A percentile compares a stretch with the other conserved stretches of the same genome.
Evolutionary conservation across 257 asterid species (phyloP).

Genomic region (Leptodermis oblonga): DNA sequence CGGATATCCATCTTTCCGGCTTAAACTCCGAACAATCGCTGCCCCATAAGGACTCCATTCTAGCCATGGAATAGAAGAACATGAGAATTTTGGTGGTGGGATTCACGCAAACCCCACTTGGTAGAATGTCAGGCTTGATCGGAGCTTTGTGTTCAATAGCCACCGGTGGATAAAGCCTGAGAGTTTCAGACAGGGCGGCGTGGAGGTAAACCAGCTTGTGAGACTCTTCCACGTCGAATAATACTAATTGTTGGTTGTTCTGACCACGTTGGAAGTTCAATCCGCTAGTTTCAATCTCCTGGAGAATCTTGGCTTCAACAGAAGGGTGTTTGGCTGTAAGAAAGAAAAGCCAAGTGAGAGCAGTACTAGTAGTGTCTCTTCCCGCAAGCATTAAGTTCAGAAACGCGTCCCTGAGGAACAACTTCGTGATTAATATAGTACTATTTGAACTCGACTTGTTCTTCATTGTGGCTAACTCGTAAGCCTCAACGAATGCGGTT

Average conservation of each 20-base stretch:
- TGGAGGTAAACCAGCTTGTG: constrained; percentile 13
- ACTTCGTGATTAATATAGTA: background rate
- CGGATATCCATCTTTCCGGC: constrained; percentile 25
- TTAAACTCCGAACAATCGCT: constrained; percentile 18
- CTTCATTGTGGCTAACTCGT: constrained; percentile 7
- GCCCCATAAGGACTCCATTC: constrained; percentile 25
- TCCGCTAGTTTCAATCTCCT: constrained; percentile 10
- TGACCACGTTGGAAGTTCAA: no score
- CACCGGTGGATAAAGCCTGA: constrained; percentile 13
- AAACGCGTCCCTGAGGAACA: constrained; percentile 34
- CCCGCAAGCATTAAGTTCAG: constrained; percentile 42
- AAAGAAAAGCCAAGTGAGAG: constrained; percentile 52
- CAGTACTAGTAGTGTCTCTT: constrained; percentile 42
- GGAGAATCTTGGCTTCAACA: constrained; percentile 5
- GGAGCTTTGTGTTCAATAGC: background rate
- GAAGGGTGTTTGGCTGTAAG: constrained; percentile 21
- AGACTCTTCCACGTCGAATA: background rate
- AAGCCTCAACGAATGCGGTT: constrained; percentile 17
- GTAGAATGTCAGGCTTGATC: background rate
- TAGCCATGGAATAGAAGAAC: constrained; percentile 21
- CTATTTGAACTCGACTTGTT: background rate
- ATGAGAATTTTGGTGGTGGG: background rate
- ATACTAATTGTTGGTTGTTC: background rate
- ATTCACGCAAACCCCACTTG: constrained; percentile 4
- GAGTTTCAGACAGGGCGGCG: constrained; percentile 11